phyloP scores from a whole-genome alignment of 2,329 filamentous ascomycete species.

The Tetracladium maxilliforme region DNA sequence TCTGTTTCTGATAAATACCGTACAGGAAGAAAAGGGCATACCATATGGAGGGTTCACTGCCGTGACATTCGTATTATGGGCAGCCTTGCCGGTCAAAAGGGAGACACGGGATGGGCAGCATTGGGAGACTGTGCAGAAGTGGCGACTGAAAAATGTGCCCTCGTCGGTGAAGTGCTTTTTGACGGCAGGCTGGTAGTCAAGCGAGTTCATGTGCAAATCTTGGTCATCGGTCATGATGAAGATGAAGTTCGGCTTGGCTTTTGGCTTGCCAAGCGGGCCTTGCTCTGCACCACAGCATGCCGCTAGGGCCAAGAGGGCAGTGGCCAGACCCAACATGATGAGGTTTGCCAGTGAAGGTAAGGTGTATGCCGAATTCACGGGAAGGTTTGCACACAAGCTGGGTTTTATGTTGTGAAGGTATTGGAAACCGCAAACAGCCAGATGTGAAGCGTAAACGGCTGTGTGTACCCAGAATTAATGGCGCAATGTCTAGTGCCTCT shows the following conservation, averaged over 20 bases:
- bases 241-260: slow-evolving; percentile 42
- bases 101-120: slow-evolving; percentile 56
- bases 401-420: no score
- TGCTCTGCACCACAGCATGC: no score
- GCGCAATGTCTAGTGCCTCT: no score
- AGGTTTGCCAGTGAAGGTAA: no score
- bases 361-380: no score
- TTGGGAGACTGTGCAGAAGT: slow-evolving; percentile 51
- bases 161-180: slow-evolving; percentile 38
- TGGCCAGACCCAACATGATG: no score
- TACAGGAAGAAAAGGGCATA: slow-evolving; percentile 10
- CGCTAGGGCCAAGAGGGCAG: no score
- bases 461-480: no score
- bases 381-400: no score
- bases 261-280: no score
- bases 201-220: slow-evolving; percentile 43
- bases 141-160: slow-evolving; percentile 43
- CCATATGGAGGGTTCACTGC: slow-evolving; percentile 39
- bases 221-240: slow-evolving; percentile 58
- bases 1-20: background rate
- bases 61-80: slow-evolving; percentile 60
- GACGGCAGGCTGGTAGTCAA: slow-evolving; percentile 44
- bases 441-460: no score
- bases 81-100: slow-evolving; percentile 48
- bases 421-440: no score